Conservation (phyloP, 441 rosid genomes). For the Arabidopsis lyrata region DNA sequence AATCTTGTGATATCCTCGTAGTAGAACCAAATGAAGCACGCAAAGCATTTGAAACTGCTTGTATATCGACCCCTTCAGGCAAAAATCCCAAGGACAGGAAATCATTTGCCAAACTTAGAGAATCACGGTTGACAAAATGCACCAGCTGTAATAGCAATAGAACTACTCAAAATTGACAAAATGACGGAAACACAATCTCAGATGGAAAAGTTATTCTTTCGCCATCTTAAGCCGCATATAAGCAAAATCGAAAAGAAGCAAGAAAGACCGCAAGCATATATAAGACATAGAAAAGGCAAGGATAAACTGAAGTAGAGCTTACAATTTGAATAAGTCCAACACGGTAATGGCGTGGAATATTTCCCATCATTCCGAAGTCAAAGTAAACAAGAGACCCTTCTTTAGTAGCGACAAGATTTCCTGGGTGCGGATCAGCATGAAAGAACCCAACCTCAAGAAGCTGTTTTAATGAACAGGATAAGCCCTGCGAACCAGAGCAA, state of each 20-base stretch:
- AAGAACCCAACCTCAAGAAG: conserved; percentile 97
- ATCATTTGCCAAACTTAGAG: conserved; percentile 98
- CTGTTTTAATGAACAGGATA: conserved; percentile 94
- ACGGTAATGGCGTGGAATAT: conserved; percentile 94
- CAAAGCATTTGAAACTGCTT: conserved; percentile 84
- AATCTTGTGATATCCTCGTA: conserved; percentile 83
- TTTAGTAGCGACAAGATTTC: conserved; percentile 89
- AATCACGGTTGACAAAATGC: conserved; percentile 99
- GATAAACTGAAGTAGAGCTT: conserved; percentile 36
- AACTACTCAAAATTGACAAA: conserved; percentile 44
- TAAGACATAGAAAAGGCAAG: neutral
- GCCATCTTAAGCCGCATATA: conserved; percentile 11
- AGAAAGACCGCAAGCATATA: conserved; percentile 6
- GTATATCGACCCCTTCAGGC: conserved; percentile 88
- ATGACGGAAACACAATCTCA: neutral
- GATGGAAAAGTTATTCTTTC: neutral
- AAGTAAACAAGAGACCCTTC: conserved; percentile 89
- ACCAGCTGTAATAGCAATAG: conserved; percentile 85
- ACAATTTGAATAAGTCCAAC: conserved; percentile 98
- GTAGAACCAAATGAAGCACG: conserved; percentile 81
- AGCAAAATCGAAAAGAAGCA: conserved; percentile 2
- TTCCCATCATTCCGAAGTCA: conserved; percentile 99
- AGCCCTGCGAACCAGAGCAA: conserved; percentile 61
- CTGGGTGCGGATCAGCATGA: conserved; percentile 99
- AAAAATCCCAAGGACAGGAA: conserved; percentile 98